A percentile compares a stretch with the other conserved stretches of the same genome.
phyloP scores from a whole-genome alignment of 1,284 basidiomycete species.

The Somion occarium region DNA sequence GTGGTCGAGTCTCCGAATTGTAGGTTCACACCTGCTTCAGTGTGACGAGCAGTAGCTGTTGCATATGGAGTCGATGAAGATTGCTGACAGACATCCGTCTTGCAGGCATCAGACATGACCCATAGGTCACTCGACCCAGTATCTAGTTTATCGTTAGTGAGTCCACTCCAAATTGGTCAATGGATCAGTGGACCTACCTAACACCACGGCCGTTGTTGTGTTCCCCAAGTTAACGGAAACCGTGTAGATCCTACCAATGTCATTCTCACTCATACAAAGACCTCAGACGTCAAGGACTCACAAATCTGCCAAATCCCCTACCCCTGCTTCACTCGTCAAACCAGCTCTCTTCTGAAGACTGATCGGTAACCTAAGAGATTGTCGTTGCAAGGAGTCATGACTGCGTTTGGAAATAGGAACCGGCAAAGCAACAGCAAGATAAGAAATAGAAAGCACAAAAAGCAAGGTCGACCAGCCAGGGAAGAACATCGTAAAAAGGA shows the following conservation, averaged over 20 bases:
- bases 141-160: slow-evolving; percentile 14
- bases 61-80: slow-evolving; percentile 22
- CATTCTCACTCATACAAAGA: neutral
- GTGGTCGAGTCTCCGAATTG: slow-evolving; percentile 33
- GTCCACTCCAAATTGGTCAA: neutral
- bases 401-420: slow-evolving; percentile 2
- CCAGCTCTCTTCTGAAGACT: slow-evolving; percentile 12
- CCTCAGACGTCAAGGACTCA: slow-evolving; percentile 14
- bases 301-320: slow-evolving; percentile 25
- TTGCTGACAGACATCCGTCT: slow-evolving; percentile 17
- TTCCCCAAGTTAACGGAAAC: slow-evolving; percentile 25
- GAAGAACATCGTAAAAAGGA: slow-evolving; percentile 10
- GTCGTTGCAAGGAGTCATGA: slow-evolving; percentile 7
- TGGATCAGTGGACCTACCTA: slow-evolving; percentile 18
- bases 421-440: slow-evolving; percentile 8
- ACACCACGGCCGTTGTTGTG: slow-evolving; percentile 24
- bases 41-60: slow-evolving; percentile 20
- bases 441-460: slow-evolving; percentile 8
- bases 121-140: slow-evolving; percentile 31
- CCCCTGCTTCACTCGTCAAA: slow-evolving; percentile 17
- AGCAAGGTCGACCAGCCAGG: slow-evolving; percentile 12
- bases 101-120: slow-evolving; percentile 26
- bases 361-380: slow-evolving; percentile 5
- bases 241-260: slow-evolving; percentile 23
- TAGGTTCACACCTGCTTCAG: slow-evolving; percentile 27